phyloP scores from a whole-genome alignment of 1,284 basidiomycete genomes.

The Moesziomyces globuligerus region DNA sequence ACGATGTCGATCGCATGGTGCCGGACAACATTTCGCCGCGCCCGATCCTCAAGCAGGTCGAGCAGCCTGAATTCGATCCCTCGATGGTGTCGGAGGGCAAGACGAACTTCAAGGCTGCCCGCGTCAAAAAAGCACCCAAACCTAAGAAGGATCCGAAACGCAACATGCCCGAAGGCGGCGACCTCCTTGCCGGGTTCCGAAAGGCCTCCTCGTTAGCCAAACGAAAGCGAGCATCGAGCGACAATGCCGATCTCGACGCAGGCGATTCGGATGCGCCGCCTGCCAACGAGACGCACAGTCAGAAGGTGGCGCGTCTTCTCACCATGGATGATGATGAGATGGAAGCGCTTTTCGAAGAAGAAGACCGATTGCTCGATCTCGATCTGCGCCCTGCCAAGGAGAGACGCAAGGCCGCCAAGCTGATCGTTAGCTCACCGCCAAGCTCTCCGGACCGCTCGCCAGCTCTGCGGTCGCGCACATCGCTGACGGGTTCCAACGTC shows the following conservation, averaged over 20 bases:
- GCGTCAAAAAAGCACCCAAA: slow-evolving; percentile 26
- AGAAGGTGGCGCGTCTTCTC: slow-evolving; percentile 21
- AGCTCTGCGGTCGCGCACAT: background rate
- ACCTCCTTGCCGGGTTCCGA: slow-evolving; percentile 48
- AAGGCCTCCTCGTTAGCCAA: slow-evolving; percentile 55
- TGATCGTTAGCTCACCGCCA: slow-evolving; percentile 3
- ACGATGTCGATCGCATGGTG: slow-evolving; percentile 86
- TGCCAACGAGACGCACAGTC: slow-evolving; percentile 32
- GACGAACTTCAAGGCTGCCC: slow-evolving; percentile 16
- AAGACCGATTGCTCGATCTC: slow-evolving; percentile 31
- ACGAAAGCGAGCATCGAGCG: slow-evolving; percentile 12
- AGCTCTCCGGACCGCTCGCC: slow-evolving; percentile 23
- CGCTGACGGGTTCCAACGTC: slow-evolving; percentile 1
- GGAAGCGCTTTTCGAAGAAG: slow-evolving; percentile 13
- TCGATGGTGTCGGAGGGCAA: slow-evolving; percentile 42
- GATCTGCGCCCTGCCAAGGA: slow-evolving; percentile 6
- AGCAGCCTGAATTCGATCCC: slow-evolving; percentile 67
- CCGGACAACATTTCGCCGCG: slow-evolving; percentile 81
- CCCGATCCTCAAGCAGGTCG: slow-evolving; percentile 81
- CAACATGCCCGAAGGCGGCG: slow-evolving; percentile 54
- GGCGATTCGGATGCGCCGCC: slow-evolving; percentile 1
- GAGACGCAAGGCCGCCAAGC: slow-evolving; percentile 1
- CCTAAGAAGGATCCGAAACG: slow-evolving; percentile 57
- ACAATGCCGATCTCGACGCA: slow-evolving; percentile 18
- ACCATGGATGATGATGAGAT: slow-evolving; percentile 1